Base-by-base conservation (phyloP, 805 yeast genomes). In the Suhomyces kilbournensis region DNA sequence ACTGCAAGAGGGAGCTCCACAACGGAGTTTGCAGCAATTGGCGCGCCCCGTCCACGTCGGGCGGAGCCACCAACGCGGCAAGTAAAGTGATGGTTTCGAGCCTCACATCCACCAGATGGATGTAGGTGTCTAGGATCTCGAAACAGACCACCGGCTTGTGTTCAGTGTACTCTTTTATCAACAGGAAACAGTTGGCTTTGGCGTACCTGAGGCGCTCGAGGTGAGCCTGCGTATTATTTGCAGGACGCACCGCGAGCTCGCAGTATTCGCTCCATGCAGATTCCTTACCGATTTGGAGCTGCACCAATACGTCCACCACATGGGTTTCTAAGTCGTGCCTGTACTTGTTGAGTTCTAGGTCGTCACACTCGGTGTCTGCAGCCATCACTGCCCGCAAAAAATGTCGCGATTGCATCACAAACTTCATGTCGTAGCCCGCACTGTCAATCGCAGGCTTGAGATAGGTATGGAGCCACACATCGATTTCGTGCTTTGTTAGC, bases 401-500 rank as follows among this genome's bases (percentile, higher is more conserved):
- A 9, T 56, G 58, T 46, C 74, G 54, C 9, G 72, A 50, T 46
- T 67, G 66, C 9, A 56, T 58, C 9, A 75, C 74, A 53, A 79
- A 68, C 7, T 60, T 60, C n/a, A 72, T 58, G 50, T 72, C 75
- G 49, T 67, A 70, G 2, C 88, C 85, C 0, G 86, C 84, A 34
- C 86, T 80, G 58, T 84, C 85, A 3, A 83, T 68, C 0, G 86
- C 83, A 0, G 81, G 79, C 10, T 69, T 68, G 10, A 76, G 59
- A 53, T 81, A 77, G 34, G 77, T 70, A 26, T 70, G 66, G 46
- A 81, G 70, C 88, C 89, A 85, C 39, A 70, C 62, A 20, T 62
- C 56, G 8, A 79, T 62, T 38, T 70, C 74, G 9, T 61, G 60
- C 25, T 60, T 61, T 5, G 58, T 54, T 4, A 75, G 62, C 17